phyloP scores from a whole-genome alignment of 2,329 filamentous ascomycete genomes.

The Colletotrichum somersetense region DNA sequence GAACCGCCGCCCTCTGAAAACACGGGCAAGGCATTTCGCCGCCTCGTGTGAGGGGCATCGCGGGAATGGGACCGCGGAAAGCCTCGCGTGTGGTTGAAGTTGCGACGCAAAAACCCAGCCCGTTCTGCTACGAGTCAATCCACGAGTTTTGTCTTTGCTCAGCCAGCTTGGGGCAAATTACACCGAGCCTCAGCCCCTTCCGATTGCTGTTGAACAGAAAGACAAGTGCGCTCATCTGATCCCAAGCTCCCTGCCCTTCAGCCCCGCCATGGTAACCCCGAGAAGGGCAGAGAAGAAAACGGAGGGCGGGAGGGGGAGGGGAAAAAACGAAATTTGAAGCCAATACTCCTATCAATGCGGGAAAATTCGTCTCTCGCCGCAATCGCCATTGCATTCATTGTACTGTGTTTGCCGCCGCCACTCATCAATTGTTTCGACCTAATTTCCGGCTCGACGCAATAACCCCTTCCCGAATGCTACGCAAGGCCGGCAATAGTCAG shows the following conservation, averaged over 20 bases:
- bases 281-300: neutral
- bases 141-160: constrained; percentile 27
- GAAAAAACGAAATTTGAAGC: constrained; percentile 13
- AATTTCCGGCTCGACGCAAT: constrained; percentile 22
- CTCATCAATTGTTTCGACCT: constrained; percentile 31
- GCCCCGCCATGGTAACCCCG: constrained; percentile 27
- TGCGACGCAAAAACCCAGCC: constrained; percentile 25
- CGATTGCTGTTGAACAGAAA: constrained; percentile 22
- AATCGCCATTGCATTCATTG: neutral
- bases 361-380: constrained; percentile 12
- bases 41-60: constrained; percentile 1
- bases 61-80: constrained; percentile 5
- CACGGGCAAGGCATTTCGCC: constrained; percentile 24
- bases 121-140: constrained; percentile 23
- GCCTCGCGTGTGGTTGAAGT: constrained; percentile 20
- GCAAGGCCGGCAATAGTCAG: constrained; percentile 21
- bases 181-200: constrained; percentile 38
- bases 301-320: neutral
- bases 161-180: constrained; percentile 39
- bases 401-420: constrained; percentile 6
- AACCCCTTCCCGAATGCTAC: constrained; percentile 2
- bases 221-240: constrained; percentile 23
- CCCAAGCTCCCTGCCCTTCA: constrained; percentile 11
- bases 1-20: neutral
- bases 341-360: constrained; percentile 4